Evolutionary conservation across 192 early-diverging fungal species (phyloP).

Genomic region (Pilaira anomala): DNA sequence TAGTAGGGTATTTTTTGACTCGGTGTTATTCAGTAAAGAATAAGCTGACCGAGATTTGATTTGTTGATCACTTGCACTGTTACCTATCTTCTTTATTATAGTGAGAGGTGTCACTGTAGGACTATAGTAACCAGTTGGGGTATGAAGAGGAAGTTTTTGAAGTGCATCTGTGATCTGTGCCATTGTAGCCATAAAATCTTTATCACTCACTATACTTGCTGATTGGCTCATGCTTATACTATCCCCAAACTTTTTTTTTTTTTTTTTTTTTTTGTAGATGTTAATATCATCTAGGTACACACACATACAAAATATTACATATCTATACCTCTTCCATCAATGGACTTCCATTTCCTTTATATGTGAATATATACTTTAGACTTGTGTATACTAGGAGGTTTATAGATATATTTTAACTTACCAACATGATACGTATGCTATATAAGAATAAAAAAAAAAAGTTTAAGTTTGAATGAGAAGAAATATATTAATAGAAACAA

Average conservation of each 20-base stretch:
- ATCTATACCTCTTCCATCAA: neutral
- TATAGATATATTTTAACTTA: neutral
- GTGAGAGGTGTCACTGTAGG: neutral
- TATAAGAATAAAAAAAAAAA: neutral
- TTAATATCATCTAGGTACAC: neutral
- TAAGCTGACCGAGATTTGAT: no score
- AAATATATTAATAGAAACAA: neutral
- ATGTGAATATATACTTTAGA: neutral
- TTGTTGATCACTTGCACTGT: neutral
- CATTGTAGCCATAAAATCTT: slow-evolving; percentile 14
- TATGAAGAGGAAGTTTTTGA: slow-evolving; percentile 2
- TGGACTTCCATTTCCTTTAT: slow-evolving; percentile 10
- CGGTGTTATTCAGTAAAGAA: no score
- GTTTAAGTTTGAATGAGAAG: no score
- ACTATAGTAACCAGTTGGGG: neutral
- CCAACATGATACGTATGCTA: slow-evolving; percentile 22
- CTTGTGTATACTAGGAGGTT: no score
- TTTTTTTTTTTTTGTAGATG: no score
- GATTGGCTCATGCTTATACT: neutral
- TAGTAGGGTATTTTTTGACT: no score
- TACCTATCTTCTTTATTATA: neutral
- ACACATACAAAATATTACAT: neutral
- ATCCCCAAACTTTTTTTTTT: no score
- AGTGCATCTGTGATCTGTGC: slow-evolving; percentile 19
- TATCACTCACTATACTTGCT: neutral